Conservation (phyloP, 1,284 basidiomycete genomes). For the Golubevia pallescens region DNA sequence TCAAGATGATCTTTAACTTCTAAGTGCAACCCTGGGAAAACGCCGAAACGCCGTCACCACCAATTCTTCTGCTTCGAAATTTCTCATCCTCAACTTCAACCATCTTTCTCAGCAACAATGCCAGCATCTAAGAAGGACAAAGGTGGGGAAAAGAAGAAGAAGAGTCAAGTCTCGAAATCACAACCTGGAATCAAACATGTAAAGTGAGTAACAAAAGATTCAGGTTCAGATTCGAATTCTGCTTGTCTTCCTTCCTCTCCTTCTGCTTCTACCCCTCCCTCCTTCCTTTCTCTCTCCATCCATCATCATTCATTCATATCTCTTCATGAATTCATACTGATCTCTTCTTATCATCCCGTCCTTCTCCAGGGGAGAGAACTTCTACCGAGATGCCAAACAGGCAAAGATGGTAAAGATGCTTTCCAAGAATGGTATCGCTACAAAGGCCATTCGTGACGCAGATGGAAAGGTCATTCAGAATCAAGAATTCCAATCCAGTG, state of each 20-base stretch:
- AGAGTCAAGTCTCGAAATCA: background rate
- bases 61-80: background rate
- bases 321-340: too few relatives aligned
- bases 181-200: slow-evolving; percentile 10
- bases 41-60: too few relatives aligned
- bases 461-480: slow-evolving; percentile 57
- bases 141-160: background rate
- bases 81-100: background rate
- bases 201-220: slow-evolving; percentile 8
- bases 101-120: background rate
- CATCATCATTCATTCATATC: too few relatives aligned
- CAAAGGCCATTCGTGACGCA: slow-evolving; percentile 57
- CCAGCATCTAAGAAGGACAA: background rate
- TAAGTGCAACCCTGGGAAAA: too few relatives aligned
- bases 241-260: background rate
- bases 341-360: too few relatives aligned
- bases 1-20: too few relatives aligned
- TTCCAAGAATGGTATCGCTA: slow-evolving; percentile 51
- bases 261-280: background rate
- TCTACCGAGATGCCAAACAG: slow-evolving; percentile 62
- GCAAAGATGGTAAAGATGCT: slow-evolving; percentile 61
- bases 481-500: slow-evolving; percentile 57
- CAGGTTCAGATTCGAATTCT: too few relatives aligned
- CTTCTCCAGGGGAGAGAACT: slow-evolving; percentile 50
- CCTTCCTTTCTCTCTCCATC: background rate